phyloP scores from a whole-genome alignment of 2,329 filamentous ascomycete species.

The Verruconis gallopava region DNA sequence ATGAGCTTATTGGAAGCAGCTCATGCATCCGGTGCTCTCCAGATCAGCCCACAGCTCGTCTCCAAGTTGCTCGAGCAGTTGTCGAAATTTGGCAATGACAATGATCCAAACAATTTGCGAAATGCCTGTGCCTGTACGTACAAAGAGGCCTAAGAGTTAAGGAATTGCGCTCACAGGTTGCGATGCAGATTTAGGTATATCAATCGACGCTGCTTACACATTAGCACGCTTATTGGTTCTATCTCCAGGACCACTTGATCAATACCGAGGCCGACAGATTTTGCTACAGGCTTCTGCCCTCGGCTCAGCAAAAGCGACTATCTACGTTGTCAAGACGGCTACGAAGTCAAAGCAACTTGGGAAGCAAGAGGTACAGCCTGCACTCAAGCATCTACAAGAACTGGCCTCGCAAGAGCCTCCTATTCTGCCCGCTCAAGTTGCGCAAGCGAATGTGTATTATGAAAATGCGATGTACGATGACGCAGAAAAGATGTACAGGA shows the following conservation, averaged over 20 bases:
- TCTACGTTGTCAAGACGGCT: not conserved
- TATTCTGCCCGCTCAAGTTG: conserved; percentile 1
- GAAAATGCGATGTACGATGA: not conserved
- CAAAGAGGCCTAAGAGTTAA: too few relatives aligned
- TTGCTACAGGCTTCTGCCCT: not conserved
- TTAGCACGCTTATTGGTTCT: not conserved
- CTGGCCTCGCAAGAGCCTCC: not conserved
- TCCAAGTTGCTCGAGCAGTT: not conserved
- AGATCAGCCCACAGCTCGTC: not conserved
- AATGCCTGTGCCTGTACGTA: not conserved
- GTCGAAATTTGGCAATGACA: not conserved
- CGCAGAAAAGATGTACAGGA: not conserved
- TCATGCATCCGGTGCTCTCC: not conserved
- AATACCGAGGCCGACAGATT: not conserved
- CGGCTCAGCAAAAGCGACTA: not conserved
- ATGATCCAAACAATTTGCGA: not conserved
- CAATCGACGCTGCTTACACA: not conserved
- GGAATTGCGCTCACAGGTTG: too few relatives aligned
- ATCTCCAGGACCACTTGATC: not conserved
- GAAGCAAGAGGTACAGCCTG: not conserved
- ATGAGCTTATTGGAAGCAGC: too few relatives aligned
- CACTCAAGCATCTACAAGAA: not conserved
- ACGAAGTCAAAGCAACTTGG: not conserved
- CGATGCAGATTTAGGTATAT: not conserved
- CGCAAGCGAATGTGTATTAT: not conserved